These are phyloP conservation scores for Puccinia brachypodii DNA, from an alignment of 1,284 basidiomycete species.

Conservation along the genomic window DNA sequence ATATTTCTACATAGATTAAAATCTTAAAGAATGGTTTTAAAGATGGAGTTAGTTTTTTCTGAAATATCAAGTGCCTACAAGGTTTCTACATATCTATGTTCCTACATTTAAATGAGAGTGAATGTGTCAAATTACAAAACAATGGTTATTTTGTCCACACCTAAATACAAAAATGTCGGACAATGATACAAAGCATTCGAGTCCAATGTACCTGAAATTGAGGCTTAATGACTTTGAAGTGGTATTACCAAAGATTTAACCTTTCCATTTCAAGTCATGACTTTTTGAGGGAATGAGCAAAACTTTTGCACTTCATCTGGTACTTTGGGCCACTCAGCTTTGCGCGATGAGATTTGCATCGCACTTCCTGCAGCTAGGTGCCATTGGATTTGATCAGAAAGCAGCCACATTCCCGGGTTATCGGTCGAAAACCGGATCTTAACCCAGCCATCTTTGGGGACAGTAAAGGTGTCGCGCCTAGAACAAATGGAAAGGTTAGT, in stretches of 20 bases:
- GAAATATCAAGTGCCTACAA: no score
- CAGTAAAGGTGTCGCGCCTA: slow-evolving; percentile 37
- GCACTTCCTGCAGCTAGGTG: slow-evolving; percentile 41
- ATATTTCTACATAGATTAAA: not conserved
- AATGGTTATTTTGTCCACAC: not conserved
- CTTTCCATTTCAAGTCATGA: not conserved
- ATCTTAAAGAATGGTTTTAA: no score
- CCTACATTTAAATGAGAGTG: not conserved
- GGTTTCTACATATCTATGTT: no score
- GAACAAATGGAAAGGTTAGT: not conserved
- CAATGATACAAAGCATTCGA: not conserved
- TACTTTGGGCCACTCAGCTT: slow-evolving; percentile 21
- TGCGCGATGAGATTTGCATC: slow-evolving; percentile 41
- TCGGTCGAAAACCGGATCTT: slow-evolving; percentile 50
- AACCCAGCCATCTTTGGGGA: slow-evolving; percentile 46
- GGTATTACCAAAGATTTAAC: not conserved
- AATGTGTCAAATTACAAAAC: not conserved
- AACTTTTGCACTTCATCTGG: slow-evolving; percentile 43
- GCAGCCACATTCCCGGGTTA: slow-evolving; percentile 53
- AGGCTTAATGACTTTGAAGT: no score
- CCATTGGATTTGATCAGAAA: slow-evolving; percentile 52
- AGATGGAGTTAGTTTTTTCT: no score
- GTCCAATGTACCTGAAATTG: no score
- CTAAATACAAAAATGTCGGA: not conserved
- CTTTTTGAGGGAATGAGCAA: slow-evolving; percentile 25